phyloP scores from a whole-genome alignment of 1,139 yeast species.

The Candida buenavistaensis region DNA sequence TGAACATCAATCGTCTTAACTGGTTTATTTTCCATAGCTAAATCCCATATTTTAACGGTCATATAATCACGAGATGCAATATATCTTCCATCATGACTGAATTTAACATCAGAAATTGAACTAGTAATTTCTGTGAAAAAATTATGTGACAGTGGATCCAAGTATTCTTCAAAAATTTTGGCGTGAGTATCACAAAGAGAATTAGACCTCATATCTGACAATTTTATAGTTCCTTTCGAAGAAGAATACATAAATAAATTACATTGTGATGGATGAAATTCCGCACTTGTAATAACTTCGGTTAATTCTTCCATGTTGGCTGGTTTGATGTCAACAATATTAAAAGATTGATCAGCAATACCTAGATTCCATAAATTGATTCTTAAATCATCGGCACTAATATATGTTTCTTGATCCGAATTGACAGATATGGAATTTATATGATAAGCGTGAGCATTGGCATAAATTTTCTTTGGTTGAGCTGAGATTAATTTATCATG shows the following conservation, averaged over 20 bases:
- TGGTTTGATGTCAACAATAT: slow-evolving; percentile 96
- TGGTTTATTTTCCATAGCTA: slow-evolving; percentile 95
- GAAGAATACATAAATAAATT: slow-evolving; percentile 96
- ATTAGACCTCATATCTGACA: slow-evolving; percentile 95
- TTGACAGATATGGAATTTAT: slow-evolving; percentile 94
- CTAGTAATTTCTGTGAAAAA: slow-evolving; percentile 97
- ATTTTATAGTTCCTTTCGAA: slow-evolving; percentile 91
- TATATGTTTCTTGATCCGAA: slow-evolving; percentile 93
- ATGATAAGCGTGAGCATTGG: slow-evolving; percentile 98
- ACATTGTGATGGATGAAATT: slow-evolving; percentile 92
- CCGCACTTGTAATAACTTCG: slow-evolving; percentile 97
- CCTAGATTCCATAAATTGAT: slow-evolving; percentile 95
- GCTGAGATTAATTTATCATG: slow-evolving; percentile 97
- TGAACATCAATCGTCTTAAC: slow-evolving; percentile 92
- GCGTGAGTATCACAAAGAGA: slow-evolving; percentile 92
- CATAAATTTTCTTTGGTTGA: slow-evolving; percentile 86
- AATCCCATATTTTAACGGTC: slow-evolving; percentile 98
- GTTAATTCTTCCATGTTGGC: slow-evolving; percentile 98
- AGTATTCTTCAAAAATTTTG: slow-evolving; percentile 86
- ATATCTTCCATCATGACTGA: slow-evolving; percentile 89
- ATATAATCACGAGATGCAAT: slow-evolving; percentile 95
- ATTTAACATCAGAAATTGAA: slow-evolving; percentile 90
- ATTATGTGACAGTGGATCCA: slow-evolving; percentile 90
- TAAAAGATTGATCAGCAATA: slow-evolving; percentile 93
- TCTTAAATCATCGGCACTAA: slow-evolving; percentile 92